Evolutionary conservation across 1,284 basidiomycete species (phyloP).

Genomic region (Trametes hirsuta): DNA sequence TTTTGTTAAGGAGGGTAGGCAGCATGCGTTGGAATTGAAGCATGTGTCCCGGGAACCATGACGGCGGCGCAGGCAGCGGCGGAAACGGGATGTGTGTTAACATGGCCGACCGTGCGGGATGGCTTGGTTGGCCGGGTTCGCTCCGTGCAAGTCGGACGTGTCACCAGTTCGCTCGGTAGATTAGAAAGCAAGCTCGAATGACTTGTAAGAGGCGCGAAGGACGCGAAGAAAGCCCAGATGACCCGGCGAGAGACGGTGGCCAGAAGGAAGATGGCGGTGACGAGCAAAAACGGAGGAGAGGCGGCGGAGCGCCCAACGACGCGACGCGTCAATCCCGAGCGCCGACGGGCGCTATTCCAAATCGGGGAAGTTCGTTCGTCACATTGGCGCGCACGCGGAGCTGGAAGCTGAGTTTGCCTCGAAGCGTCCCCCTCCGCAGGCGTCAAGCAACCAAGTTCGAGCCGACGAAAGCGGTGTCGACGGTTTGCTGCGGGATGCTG

Average conservation of each 20-base stretch:
- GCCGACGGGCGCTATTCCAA: constrained; percentile 5
- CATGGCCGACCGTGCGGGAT: constrained; percentile 28
- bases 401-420: constrained; percentile 21
- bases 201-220: too few relatives aligned
- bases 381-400: constrained; percentile 6
- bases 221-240: neutral
- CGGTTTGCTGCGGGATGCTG: too few relatives aligned
- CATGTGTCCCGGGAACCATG: constrained; percentile 99
- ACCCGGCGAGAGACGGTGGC: neutral
- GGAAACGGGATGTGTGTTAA: constrained; percentile 55
- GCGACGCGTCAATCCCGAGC: neutral
- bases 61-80: constrained; percentile 73
- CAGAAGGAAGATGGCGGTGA: constrained; percentile 1
- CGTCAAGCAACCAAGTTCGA: neutral
- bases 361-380: neutral
- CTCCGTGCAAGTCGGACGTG: neutral
- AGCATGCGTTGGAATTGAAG: constrained; percentile 82
- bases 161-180: neutral
- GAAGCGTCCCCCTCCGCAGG: too few relatives aligned
- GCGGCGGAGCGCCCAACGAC: neutral
- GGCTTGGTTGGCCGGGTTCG: neutral
- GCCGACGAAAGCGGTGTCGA: constrained; percentile 12
- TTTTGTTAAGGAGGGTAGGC: constrained; percentile 76
- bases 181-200: too few relatives aligned
- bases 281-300: neutral